These are phyloP conservation scores for Hypoxylon sp. DNA, from an alignment of 2,329 filamentous ascomycete species.

Conservation along the genomic window DNA sequence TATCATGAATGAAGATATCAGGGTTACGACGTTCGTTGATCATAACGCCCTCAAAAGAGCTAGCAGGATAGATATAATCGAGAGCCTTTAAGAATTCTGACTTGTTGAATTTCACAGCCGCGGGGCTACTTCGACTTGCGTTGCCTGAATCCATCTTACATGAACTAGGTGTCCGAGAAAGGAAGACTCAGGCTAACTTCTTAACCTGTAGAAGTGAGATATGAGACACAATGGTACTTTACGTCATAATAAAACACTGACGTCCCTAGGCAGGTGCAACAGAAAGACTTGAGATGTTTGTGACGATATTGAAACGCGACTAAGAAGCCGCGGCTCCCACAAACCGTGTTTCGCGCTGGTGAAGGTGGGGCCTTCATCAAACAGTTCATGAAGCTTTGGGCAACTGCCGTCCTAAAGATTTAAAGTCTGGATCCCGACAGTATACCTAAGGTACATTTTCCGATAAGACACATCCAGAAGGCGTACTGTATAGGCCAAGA, in stretches of 20 bases:
- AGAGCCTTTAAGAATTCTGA: slow-evolving; percentile 9
- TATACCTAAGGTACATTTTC: too few species aligned
- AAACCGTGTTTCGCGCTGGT: not conserved
- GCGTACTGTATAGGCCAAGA: too few species aligned
- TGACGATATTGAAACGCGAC: not conserved
- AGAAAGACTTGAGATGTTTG: too few species aligned
- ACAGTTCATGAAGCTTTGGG: slow-evolving; percentile 15
- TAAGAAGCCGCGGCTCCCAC: not conserved
- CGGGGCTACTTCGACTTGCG: not conserved
- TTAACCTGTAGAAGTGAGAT: not conserved
- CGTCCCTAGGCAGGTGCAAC: not conserved
- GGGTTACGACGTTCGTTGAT: not conserved
- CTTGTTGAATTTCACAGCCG: not conserved
- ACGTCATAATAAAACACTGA: not conserved
- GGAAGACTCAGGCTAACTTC: not conserved
- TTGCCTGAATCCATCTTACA: not conserved
- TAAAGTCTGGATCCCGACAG: too few species aligned
- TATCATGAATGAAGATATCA: slow-evolving; percentile 26
- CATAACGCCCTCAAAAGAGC: slow-evolving; percentile 7
- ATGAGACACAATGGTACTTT: not conserved
- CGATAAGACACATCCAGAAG: too few species aligned
- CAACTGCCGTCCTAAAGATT: not conserved
- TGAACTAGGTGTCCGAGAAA: not conserved
- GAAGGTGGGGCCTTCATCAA: slow-evolving; percentile 2
- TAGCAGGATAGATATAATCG: slow-evolving; percentile 2